Percentiles rank a stretch among this genome's conserved stretches.
Evolutionary conservation across 192 early-diverging fungal species (phyloP).

Genomic region (Umbelopsis sp.): DNA sequence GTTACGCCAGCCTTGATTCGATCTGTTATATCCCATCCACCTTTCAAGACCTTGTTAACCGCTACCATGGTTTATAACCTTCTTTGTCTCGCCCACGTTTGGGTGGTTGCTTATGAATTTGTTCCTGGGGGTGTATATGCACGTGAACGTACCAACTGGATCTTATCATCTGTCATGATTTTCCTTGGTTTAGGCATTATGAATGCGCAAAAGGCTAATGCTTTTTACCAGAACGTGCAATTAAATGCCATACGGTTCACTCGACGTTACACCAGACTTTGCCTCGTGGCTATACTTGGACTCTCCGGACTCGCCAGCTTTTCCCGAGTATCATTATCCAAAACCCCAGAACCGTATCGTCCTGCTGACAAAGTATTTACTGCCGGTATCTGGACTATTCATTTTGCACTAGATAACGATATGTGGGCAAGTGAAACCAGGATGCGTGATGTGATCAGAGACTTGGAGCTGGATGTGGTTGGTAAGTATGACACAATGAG

Average conservation of each 20-base stretch:
- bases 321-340: slow-evolving; percentile 49
- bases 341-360: slow-evolving; percentile 58
- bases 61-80: slow-evolving; percentile 70
- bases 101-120: slow-evolving; percentile 84
- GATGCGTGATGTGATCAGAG: slow-evolving; percentile 73
- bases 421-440: slow-evolving; percentile 79
- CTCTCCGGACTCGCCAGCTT: slow-evolving; percentile 38
- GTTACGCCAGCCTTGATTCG: slow-evolving; percentile 63
- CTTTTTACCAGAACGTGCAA: slow-evolving; percentile 6
- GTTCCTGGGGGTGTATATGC: slow-evolving; percentile 74
- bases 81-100: slow-evolving; percentile 73
- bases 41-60: slow-evolving; percentile 65
- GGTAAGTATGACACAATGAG: slow-evolving; percentile 37
- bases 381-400: slow-evolving; percentile 83
- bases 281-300: slow-evolving; percentile 40
- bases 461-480: slow-evolving; percentile 80
- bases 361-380: slow-evolving; percentile 70
- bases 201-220: slow-evolving; percentile 32
- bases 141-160: slow-evolving; percentile 75
- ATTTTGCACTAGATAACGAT: slow-evolving; percentile 85
- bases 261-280: slow-evolving; percentile 43
- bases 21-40: slow-evolving; percentile 52
- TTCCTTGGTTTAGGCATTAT: slow-evolving; percentile 57
- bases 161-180: slow-evolving; percentile 63
- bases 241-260: slow-evolving; percentile 31